Conservation (phyloP, 345 rosid genomes). For the Firmiana major region DNA sequence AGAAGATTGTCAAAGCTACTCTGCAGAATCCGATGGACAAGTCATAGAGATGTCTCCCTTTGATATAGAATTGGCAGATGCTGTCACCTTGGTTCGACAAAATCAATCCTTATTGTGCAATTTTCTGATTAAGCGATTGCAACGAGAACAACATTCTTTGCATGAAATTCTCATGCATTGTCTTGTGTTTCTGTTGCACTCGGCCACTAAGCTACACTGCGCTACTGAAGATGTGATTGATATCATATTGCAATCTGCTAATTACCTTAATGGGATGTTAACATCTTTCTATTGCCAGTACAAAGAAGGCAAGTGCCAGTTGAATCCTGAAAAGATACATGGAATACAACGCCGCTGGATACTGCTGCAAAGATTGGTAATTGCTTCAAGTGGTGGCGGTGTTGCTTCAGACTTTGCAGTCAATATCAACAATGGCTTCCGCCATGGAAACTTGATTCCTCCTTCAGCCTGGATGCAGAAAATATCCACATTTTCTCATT, state of each 20-base stretch:
- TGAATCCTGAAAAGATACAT: slow-evolving; percentile 40
- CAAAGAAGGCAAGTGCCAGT: slow-evolving; percentile 44
- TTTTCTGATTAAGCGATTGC: slow-evolving; percentile 57
- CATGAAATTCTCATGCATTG: slow-evolving; percentile 74
- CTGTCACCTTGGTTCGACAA: slow-evolving; percentile 74
- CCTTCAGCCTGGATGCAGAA: slow-evolving; percentile 63
- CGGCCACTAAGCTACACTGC: slow-evolving; percentile 64
- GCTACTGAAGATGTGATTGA: slow-evolving; percentile 56
- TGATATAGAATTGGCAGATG: slow-evolving; percentile 57
- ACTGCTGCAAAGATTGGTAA: slow-evolving; percentile 62
- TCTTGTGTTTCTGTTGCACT: slow-evolving; percentile 61
- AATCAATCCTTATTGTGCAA: slow-evolving; percentile 60
- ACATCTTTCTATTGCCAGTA: slow-evolving; percentile 40
- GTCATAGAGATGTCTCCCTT: slow-evolving; percentile 45
- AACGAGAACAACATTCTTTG: slow-evolving; percentile 56
- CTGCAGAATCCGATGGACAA: slow-evolving; percentile 43
- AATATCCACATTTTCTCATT: slow-evolving; percentile 55
- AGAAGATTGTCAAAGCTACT: slow-evolving; percentile 24
- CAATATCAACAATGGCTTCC: slow-evolving; percentile 34
- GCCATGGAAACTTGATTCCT: slow-evolving; percentile 55
- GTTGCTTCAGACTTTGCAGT: slow-evolving; percentile 42
- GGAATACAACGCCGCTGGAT: slow-evolving; percentile 56
- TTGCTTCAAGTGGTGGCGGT: slow-evolving; percentile 62
- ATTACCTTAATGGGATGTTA: slow-evolving; percentile 51
- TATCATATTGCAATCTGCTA: slow-evolving; percentile 57